Conservation (phyloP, 768 basidiomycete genomes). For the Porpolomopsis calyptriformis region DNA sequence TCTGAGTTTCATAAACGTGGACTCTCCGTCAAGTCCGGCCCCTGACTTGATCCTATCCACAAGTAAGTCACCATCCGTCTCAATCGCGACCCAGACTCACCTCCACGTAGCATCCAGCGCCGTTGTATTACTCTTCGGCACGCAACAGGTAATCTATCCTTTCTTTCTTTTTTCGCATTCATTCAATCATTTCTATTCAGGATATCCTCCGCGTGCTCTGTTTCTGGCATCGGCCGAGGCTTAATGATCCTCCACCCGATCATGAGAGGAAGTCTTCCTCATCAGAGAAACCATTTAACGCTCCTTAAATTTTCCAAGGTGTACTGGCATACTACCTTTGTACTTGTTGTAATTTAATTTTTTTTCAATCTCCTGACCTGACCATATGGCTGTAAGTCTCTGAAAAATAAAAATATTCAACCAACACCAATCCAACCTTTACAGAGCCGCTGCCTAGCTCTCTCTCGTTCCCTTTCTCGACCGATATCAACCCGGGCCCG, state of each 20-base stretch:
- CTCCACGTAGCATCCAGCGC: constrained; percentile 28
- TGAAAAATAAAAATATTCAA: neutral
- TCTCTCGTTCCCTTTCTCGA: neutral
- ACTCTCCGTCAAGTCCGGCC: constrained; percentile 31
- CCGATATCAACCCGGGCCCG: too few relatives aligned
- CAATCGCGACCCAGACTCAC: neutral
- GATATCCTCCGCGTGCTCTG: neutral
- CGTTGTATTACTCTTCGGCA: constrained; percentile 36
- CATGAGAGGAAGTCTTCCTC: too few relatives aligned
- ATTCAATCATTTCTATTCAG: neutral
- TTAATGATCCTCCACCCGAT: too few relatives aligned
- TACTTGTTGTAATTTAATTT: too few relatives aligned
- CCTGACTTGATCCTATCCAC: constrained; percentile 38
- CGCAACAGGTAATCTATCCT: constrained; percentile 26
- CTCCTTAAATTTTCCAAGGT: too few relatives aligned
- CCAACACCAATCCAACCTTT: neutral
- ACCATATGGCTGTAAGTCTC: neutral
- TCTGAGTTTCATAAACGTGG: constrained; percentile 21
- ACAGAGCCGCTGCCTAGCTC: neutral
- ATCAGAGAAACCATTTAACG: too few relatives aligned
- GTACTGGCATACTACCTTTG: too few relatives aligned
- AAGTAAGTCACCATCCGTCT: constrained; percentile 21
- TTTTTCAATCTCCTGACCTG: too few relatives aligned
- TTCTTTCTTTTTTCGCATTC: neutral
- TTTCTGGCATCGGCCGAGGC: constrained; percentile 1